Conservation (phyloP, 345 rosid genomes). For the Luvunga scandens region DNA sequence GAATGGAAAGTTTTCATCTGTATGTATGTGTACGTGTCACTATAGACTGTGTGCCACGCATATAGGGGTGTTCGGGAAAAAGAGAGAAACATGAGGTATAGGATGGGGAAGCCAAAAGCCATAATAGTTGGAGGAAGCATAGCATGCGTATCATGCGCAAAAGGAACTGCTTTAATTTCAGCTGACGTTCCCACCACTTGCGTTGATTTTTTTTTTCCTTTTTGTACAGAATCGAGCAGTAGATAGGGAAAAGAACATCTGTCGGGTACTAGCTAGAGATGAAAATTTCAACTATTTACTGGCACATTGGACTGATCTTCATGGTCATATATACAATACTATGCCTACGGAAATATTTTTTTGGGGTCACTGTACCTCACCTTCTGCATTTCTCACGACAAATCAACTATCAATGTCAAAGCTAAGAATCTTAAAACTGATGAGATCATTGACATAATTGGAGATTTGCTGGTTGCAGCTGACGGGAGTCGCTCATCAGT, state of each 20-base stretch:
- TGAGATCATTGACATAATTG: constrained; percentile 46
- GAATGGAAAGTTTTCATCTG: too few relatives aligned
- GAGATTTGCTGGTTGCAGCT: constrained; percentile 70
- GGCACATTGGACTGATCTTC: constrained; percentile 76
- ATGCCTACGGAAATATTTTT: constrained; percentile 47
- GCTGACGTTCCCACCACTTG: too few relatives aligned
- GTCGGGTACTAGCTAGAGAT: constrained; percentile 47
- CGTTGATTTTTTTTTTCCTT: not conserved
- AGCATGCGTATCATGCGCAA: constrained; percentile 67
- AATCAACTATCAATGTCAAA: constrained; percentile 41
- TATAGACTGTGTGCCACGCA: not conserved
- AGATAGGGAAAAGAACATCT: constrained; percentile 33
- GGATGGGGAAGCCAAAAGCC: constrained; percentile 38
- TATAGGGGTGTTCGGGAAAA: too few relatives aligned
- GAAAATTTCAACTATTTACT: constrained; percentile 57
- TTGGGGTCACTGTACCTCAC: constrained; percentile 67
- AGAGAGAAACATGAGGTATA: constrained; percentile 20
- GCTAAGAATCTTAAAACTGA: constrained; percentile 42
- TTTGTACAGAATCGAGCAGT: constrained; percentile 46
- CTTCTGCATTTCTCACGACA: constrained; percentile 45
- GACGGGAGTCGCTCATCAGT: constrained; percentile 71
- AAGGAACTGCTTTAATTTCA: not conserved
- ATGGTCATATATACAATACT: constrained; percentile 42
- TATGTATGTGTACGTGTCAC: too few relatives aligned
- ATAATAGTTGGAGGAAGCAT: constrained; percentile 75